Base-by-base conservation (phyloP, 805 yeast species). In the Teunomyces gatunensis region DNA sequence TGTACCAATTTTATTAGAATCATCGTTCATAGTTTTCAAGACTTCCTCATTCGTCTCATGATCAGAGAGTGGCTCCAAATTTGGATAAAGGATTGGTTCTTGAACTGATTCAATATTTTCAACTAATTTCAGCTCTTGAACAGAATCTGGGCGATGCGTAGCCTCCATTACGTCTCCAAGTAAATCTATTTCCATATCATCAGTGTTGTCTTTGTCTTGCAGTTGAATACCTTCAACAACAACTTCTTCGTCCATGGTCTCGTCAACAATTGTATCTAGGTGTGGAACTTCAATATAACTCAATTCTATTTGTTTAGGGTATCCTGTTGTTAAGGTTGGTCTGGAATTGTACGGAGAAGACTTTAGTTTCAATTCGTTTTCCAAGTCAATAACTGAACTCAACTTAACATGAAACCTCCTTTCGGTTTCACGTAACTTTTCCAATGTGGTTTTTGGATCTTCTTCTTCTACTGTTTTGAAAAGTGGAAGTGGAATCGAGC, bases 381-480 rank as follows among this genome's bases (percentile, higher is more conserved):
- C 64, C 25, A 63, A 46, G 3, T 53, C 56, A 12, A 51, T 49
- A 28, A 59, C 58, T 1, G 56, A 55, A n/a, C 49, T 52, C 21
- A 67, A 50, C 29, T 55, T 54, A 10, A 66, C 51, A 27, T 63
- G 52, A 44, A 51, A 66, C 43, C 57, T 65, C 9, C 45, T 40
- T 43, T 64, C 69, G 1, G 59, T 57, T 27, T 56, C 61, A 44
- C 49, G 53, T 23, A 65, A 55, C 29, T 59, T 53, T 12, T 45
- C 36, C 15, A 67, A 48, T 3, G 55, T 54, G 0, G 39, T 54
- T 42, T 61, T 58, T 10, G 68, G 67, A 11, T 54, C 53, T 50
- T 67, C 69, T 17, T 52, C 54, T 36, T 54, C 42, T 5, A 67
- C 50, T 1, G 71, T 60, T 47, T 47, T 60, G 54, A 67, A 67